A percentile compares a stretch with the other conserved stretches of the same genome.
Evolutionary conservation across 1,284 basidiomycete species (phyloP).

Genomic region (Ceratobasidium sp.): DNA sequence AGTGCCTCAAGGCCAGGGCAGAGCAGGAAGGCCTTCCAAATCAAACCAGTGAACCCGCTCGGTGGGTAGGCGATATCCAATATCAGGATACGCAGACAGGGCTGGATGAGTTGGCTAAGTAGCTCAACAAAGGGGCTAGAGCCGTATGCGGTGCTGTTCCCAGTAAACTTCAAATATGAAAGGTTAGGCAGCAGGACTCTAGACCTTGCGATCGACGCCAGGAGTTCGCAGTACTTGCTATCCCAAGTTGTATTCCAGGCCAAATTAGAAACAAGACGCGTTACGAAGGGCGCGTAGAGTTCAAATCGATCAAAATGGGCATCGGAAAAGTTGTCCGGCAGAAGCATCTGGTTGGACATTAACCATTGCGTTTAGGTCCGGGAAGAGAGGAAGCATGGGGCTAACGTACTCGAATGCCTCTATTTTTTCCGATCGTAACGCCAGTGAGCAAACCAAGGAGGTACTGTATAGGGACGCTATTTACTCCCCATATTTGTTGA

Average conservation of each 20-base stretch:
- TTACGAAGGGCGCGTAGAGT: background rate
- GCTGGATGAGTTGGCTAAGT: background rate
- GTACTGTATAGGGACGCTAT: background rate
- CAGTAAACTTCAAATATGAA: background rate
- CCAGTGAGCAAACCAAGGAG: background rate
- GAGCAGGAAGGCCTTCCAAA: background rate
- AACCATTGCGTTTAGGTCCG: too few relatives aligned
- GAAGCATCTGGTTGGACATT: background rate
- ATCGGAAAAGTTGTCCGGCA: background rate
- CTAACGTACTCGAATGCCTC: too few relatives aligned
- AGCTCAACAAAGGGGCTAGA: background rate
- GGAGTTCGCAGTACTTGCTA: background rate
- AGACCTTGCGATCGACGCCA: background rate
- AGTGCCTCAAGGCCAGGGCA: background rate
- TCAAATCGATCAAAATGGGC: background rate
- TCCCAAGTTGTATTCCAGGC: background rate
- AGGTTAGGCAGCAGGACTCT: background rate
- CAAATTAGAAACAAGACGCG: background rate
- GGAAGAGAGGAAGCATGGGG: too few relatives aligned
- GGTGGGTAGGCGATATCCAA: background rate
- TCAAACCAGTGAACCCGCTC: too few relatives aligned
- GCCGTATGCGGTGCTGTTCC: background rate
- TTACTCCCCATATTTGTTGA: background rate
- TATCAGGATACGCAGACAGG: background rate
- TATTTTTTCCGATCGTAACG: background rate